Evolutionary conservation across 441 rosid species (phyloP).

Genomic region (Flueggea neowawraea): DNA sequence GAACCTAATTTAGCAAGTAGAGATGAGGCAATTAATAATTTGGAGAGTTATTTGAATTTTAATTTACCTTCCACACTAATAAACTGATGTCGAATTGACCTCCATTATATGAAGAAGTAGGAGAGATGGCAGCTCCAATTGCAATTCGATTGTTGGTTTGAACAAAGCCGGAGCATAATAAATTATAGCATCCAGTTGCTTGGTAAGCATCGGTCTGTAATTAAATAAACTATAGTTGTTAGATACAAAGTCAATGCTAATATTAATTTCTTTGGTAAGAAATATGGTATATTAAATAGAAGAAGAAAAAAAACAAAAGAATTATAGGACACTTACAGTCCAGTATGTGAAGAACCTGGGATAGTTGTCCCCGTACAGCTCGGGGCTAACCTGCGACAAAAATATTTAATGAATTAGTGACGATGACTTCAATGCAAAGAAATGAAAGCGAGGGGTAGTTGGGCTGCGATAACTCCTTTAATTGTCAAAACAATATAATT

Average conservation of each 20-base stretch:
- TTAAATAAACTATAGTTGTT: not conserved
- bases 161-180: slow-evolving; percentile 95
- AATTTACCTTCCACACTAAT: slow-evolving; percentile 83
- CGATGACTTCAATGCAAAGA: not conserved
- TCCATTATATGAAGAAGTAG: slow-evolving; percentile 74
- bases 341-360: slow-evolving; percentile 98
- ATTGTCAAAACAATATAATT: slow-evolving; percentile 10
- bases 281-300: too few relatives aligned
- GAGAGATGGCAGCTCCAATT: slow-evolving; percentile 98
- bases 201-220: slow-evolving; percentile 90
- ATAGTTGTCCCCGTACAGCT: slow-evolving; percentile 84
- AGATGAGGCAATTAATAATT: too few relatives aligned
- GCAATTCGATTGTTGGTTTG: slow-evolving; percentile 86
- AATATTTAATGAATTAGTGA: slow-evolving; percentile 4
- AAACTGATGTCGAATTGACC: slow-evolving; percentile 95
- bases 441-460: slow-evolving; percentile 24
- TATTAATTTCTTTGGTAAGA: too few relatives aligned
- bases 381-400: slow-evolving; percentile 84
- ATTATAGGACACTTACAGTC: slow-evolving; percentile 67
- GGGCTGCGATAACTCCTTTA: slow-evolving; percentile 21
- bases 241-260: too few relatives aligned
- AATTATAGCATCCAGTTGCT: slow-evolving; percentile 96
- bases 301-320: not conserved
- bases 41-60: too few relatives aligned
- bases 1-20: too few relatives aligned